A percentile compares a stretch with the other conserved stretches of the same genome.
Conservation (phyloP, 2,329 filamentous ascomycete genomes). For the Colletotrichum plurivorum region DNA sequence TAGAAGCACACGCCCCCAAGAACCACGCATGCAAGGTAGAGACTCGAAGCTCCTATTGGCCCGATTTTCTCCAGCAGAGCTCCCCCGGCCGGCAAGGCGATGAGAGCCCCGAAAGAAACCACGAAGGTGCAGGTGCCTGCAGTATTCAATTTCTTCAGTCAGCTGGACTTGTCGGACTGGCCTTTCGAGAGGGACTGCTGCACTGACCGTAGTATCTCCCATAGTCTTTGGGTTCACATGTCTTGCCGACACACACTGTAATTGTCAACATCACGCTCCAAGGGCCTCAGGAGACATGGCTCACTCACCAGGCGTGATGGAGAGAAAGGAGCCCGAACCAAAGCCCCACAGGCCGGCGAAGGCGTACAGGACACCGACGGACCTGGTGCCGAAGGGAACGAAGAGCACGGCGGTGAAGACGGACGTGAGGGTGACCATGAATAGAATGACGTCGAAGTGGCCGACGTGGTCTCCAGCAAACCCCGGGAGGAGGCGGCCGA, state of each 20-base stretch:
- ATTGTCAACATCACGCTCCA: too few relatives aligned
- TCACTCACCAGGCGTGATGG: slow-evolving; percentile 50
- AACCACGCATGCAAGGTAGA: slow-evolving; percentile 4
- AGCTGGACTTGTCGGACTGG: too few relatives aligned
- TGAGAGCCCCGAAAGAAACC: slow-evolving; percentile 1
- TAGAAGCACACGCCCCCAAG: slow-evolving; percentile 16
- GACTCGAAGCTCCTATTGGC: neutral
- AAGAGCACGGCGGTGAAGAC: slow-evolving; percentile 59
- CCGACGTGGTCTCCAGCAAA: slow-evolving; percentile 58
- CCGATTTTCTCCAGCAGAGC: slow-evolving; percentile 9
- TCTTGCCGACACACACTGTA: slow-evolving; percentile 60
- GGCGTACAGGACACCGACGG: slow-evolving; percentile 55
- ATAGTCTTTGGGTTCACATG: slow-evolving; percentile 62
- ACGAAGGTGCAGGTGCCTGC: slow-evolving; percentile 13
- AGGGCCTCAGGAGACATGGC: too few relatives aligned
- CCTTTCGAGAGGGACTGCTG: rapidly evolving
- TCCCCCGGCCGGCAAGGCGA: neutral
- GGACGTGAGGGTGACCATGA: slow-evolving; percentile 24
- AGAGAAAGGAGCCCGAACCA: slow-evolving; percentile 62
- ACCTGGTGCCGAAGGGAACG: slow-evolving; percentile 59
- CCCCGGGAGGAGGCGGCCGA: slow-evolving; percentile 60
- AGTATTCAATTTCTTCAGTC: too few relatives aligned
- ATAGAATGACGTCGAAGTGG: slow-evolving; percentile 58
- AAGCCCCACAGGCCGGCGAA: slow-evolving; percentile 63
- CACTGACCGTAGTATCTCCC: slow-evolving; percentile 41